These are phyloP conservation scores for Striga asiatica DNA, from an alignment of 257 asterid species.

Conservation along the genomic window DNA sequence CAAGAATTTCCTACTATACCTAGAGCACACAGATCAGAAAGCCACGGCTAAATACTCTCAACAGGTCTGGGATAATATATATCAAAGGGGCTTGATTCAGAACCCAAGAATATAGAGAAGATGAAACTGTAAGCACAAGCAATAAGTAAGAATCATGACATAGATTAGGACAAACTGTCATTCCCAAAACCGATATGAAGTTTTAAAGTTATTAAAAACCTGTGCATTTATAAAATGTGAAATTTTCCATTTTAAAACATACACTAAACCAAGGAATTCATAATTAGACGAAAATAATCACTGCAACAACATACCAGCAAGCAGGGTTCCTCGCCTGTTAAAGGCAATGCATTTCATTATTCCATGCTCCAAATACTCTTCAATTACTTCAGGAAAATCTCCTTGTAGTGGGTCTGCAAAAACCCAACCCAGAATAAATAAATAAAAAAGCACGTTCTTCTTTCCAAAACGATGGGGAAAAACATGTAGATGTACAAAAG, in stretches of 20 bases:
- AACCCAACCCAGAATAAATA: neutral
- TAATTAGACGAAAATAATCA: neutral
- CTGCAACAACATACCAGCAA: conserved; percentile 42
- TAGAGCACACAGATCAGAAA: neutral
- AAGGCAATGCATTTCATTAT: conserved; percentile 68
- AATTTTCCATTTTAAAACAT: neutral
- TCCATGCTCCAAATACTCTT: conserved; percentile 75
- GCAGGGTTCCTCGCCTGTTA: conserved; percentile 84
- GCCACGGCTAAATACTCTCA: neutral
- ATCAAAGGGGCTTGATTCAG: neutral
- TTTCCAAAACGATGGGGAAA: too few relatives aligned
- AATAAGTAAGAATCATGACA: neutral
- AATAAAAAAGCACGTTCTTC: neutral
- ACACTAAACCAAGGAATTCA: neutral
- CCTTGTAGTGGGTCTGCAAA: conserved; percentile 73
- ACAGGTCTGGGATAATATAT: too few relatives aligned
- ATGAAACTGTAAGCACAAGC: neutral
- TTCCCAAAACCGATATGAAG: neutral
- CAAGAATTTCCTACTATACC: neutral
- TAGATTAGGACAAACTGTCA: neutral
- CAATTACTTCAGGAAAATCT: conserved; percentile 82
- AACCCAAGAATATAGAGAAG: neutral
- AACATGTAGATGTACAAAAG: neutral
- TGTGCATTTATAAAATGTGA: neutral
- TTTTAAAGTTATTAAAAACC: neutral